Conservation (phyloP, 495 filamentous ascomycete genomes). For the Ramalina peruviana region DNA sequence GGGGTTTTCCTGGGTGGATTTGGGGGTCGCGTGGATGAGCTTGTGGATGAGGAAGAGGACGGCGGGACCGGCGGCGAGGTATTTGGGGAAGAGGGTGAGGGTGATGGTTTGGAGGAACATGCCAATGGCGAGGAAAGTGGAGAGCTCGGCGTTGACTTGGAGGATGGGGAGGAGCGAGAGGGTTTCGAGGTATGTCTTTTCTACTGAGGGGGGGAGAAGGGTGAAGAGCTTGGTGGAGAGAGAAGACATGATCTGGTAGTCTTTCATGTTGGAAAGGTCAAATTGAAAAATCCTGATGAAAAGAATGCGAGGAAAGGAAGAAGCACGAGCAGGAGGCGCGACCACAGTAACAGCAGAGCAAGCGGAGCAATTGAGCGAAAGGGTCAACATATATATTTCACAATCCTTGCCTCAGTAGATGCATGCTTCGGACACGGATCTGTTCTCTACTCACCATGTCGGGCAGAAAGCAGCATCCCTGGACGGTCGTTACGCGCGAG, state of each 20-base stretch:
- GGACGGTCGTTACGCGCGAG: too few relatives aligned
- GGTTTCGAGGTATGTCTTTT: background rate
- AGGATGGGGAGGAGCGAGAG: conserved; percentile 34
- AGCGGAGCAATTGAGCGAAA: too few relatives aligned
- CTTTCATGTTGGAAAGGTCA: background rate
- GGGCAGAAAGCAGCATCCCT: too few relatives aligned
- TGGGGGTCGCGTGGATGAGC: conserved; percentile 11
- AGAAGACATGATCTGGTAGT: background rate
- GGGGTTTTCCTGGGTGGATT: conserved; percentile 21
- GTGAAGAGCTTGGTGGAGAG: background rate
- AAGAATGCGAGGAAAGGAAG: background rate
- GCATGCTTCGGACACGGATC: too few relatives aligned
- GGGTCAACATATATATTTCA: too few relatives aligned
- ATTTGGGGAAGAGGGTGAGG: conserved; percentile 6
- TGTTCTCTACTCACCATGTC: too few relatives aligned
- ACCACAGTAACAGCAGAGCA: too few relatives aligned
- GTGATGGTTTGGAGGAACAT: conserved; percentile 7
- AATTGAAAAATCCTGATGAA: background rate
- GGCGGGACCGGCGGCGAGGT: conserved; percentile 5
- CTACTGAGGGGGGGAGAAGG: background rate
- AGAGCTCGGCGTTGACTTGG: conserved; percentile 23
- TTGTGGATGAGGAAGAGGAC: background rate
- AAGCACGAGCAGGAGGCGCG: background rate
- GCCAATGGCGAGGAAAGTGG: conserved; percentile 8
- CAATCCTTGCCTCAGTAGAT: too few relatives aligned